A percentile compares a stretch with the other conserved stretches of the same genome.
Evolutionary conservation across 2,329 filamentous ascomycete genomes (phyloP).

Genomic region (Curvularia sp.): DNA sequence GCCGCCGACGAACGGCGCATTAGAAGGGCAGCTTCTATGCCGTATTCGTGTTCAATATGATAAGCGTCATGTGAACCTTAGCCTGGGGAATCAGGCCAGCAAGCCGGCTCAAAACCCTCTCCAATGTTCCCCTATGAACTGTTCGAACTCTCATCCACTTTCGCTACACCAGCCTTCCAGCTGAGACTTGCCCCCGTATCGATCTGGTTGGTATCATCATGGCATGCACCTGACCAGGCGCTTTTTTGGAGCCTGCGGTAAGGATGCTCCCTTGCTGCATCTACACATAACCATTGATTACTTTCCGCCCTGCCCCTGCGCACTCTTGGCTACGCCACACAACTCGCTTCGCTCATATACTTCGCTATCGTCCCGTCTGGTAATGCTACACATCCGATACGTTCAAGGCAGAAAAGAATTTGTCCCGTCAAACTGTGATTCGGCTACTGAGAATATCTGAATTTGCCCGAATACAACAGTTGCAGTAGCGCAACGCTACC

Average conservation of each 20-base stretch:
- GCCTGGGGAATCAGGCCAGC: conserved; percentile 32
- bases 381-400: conserved; percentile 34
- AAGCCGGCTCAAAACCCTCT: conserved; percentile 33
- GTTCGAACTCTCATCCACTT: conserved; percentile 31
- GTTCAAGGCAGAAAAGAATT: conserved; percentile 19
- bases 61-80: conserved; percentile 28
- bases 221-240: conserved; percentile 21
- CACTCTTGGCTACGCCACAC: conserved; percentile 29
- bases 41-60: conserved; percentile 27
- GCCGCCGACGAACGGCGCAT: conserved; percentile 27
- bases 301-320: conserved; percentile 31
- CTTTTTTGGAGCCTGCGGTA: conserved; percentile 23
- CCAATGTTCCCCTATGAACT: conserved; percentile 21
- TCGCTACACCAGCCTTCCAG: conserved; percentile 26
- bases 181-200: conserved; percentile 21
- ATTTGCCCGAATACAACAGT: conserved; percentile 36
- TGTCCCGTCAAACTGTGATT: conserved; percentile 24
- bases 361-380: conserved; percentile 30
- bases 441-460: conserved; percentile 33
- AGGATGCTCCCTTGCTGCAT: conserved; percentile 29
- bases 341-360: conserved; percentile 38
- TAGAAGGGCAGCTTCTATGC: conserved; percentile 31
- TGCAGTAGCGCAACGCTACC: conserved; percentile 44
- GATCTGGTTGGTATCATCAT: conserved; percentile 24
- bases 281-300: conserved; percentile 31